Evolutionary conservation across 306 rosid species (phyloP).

Genomic region (Casuarina equisetifolia): DNA sequence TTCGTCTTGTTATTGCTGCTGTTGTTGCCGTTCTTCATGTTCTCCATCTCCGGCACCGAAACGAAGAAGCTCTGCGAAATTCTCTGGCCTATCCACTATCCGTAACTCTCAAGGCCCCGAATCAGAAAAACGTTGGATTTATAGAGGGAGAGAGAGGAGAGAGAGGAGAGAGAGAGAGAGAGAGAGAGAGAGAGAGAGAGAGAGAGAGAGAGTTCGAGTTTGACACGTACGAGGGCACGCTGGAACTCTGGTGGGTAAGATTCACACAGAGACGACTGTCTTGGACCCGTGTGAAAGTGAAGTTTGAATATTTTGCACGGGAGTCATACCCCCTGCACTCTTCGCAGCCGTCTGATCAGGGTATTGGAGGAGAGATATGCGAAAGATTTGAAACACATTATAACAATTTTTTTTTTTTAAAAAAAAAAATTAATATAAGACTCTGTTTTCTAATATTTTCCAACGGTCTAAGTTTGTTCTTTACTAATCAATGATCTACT

Average conservation of each 20-base stretch:
- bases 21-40: constrained; percentile 40
- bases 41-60: constrained; percentile 27
- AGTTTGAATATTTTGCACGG: neutral
- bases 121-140: constrained; percentile 15
- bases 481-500: too few relatives aligned
- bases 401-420: too few relatives aligned
- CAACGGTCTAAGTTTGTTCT: too few relatives aligned
- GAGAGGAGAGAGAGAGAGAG: neutral
- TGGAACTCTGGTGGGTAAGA: constrained; percentile 53
- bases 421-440: too few relatives aligned
- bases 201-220: constrained; percentile 15
- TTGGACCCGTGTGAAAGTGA: constrained; percentile 46
- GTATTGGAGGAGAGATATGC: too few relatives aligned
- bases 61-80: too few relatives aligned
- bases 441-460: too few relatives aligned
- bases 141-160: neutral
- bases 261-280: constrained; percentile 34
- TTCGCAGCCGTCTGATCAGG: too few relatives aligned
- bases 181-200: neutral
- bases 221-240: constrained; percentile 48
- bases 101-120: neutral
- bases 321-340: too few relatives aligned
- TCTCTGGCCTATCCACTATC: neutral
- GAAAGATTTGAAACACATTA: too few relatives aligned
- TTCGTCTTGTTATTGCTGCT: neutral